Base-by-base conservation (phyloP, 208 protist genomes). In the Trypanosoma mega region DNA sequence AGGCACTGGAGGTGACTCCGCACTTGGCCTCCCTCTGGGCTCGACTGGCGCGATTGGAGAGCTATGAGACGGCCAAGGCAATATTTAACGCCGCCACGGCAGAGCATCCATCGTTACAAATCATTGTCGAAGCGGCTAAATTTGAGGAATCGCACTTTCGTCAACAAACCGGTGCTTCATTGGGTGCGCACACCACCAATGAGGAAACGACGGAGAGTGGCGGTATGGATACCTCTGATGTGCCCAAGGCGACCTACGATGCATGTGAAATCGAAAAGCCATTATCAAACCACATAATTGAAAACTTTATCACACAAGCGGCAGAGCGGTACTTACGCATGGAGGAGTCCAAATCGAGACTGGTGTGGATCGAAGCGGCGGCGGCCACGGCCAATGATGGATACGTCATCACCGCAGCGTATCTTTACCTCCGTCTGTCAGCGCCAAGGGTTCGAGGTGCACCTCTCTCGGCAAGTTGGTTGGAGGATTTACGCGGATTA, bases 41-140 rank as follows among this genome's bases (percentile, higher is more conserved):
- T 4, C 76, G 72, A 30, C 56, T 94, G 31, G 88, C 85, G 44
- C 78, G 76, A 0, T 59, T 91, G 18, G 80, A 87, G 58, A 54
- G 55, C 36, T 78, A 76, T 27, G 74, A 80, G 56, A 74, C 54
- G 8, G 87, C 84, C 16, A 78, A 79, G 45, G 71, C 78, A 7
- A 80, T 94, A 43, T 90, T 94, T 51, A 80, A 76, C 21, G 76
- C 75, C 0, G 84, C 80, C 7, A 73, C 71, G 9, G 69, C 72
- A 36, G 71, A 73, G 51, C 79, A 87, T 61, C 75, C 74, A 16
- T 89, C 84, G 8, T 59, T 92, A 33, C 64, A 78, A 49, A 78
- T 94, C 27, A 65, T 83, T 26, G 61, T 92, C 21, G 87, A 94
- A 63, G 82, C 84, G 0, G 64, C 76, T 26, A 94, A 91, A 65